Conservation (phyloP, 257 asterid species). For the Rubia yunnanensis region DNA sequence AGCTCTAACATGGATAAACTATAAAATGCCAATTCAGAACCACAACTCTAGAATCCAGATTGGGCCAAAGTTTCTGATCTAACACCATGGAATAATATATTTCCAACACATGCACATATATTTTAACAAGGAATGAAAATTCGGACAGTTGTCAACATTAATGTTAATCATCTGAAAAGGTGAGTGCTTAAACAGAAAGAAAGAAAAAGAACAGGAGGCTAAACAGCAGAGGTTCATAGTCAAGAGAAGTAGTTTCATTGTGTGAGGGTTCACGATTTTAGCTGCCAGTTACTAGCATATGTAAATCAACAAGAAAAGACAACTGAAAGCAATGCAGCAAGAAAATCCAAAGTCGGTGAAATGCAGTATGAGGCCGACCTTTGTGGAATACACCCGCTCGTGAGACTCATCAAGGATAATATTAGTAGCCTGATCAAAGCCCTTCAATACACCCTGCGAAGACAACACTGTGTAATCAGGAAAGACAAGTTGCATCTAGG, state of each 20-base stretch:
- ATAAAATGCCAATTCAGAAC: neutral
- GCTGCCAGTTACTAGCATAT: neutral
- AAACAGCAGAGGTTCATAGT: neutral
- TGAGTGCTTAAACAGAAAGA: neutral
- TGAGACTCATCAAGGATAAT: constrained; percentile 96
- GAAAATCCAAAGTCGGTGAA: neutral
- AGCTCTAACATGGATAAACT: neutral
- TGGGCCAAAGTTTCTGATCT: neutral
- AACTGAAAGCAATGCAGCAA: neutral
- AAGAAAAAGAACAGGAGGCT: neutral
- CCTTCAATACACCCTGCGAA: constrained; percentile 79
- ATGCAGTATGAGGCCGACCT: constrained; percentile 35
- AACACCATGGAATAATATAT: neutral
- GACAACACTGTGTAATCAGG: constrained; percentile 4
- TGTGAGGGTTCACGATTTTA: neutral
- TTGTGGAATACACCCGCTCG: constrained; percentile 95
- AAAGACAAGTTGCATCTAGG: neutral
- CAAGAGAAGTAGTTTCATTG: neutral
- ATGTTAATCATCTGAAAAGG: neutral
- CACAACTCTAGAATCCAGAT: neutral
- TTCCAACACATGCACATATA: neutral
- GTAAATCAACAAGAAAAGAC: neutral
- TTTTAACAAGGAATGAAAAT: neutral
- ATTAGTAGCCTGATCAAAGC: constrained; percentile 95
- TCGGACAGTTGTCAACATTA: neutral